Base-by-base conservation (phyloP, 805 yeast species). In the Dipodascopsis uninucleata region DNA sequence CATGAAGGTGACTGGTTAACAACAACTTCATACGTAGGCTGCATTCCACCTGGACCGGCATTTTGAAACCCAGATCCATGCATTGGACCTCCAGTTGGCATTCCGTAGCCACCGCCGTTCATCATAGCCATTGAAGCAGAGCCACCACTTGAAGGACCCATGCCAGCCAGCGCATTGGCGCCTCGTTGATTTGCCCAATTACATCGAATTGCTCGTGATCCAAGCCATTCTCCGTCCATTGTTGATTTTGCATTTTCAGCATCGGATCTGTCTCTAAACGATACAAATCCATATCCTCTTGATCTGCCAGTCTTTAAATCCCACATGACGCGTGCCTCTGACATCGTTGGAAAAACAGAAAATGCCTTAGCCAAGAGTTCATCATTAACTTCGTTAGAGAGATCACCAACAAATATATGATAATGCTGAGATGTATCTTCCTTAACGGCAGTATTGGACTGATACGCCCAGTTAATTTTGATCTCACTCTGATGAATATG, bases 271-370 rank as follows among this genome's bases (percentile, higher is more conserved):
- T 74, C 76, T 22, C 69, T 64, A 59, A 88, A 88, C 1, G 90
- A 81, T 9, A 86, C 93, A 64, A 88, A 87, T 2, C 96, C 96
- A 61, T 87, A 87, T 28, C 96, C 95, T 66, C 96, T 74, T 14
- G 53, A 35, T 14, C 57, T 40, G 4, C 56, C 57, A 7, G 57
- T 82, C 63, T 85, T 89, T 94, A 86, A 85, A 63, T 88, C 96
- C 96, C 96, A 87, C 96, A 87, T 88, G 25, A 87, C 96, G 57
- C 87, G 88, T 9, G 95, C 96, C 63, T 85, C 93, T 36, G 77
- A 68, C 58, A 84, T 69, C 1, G 87, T 75, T 14, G 71, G 69
- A 62, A 76, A 83, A 44, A 70, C 68, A 4, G 69, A 56, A 60
- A 87, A 87, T 9, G 82, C 71, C 34, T 64, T 66, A 40, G 71